These are phyloP conservation scores for Tetrahymena borealis DNA, from an alignment of 73 alveolate species.

Conservation along the genomic window DNA sequence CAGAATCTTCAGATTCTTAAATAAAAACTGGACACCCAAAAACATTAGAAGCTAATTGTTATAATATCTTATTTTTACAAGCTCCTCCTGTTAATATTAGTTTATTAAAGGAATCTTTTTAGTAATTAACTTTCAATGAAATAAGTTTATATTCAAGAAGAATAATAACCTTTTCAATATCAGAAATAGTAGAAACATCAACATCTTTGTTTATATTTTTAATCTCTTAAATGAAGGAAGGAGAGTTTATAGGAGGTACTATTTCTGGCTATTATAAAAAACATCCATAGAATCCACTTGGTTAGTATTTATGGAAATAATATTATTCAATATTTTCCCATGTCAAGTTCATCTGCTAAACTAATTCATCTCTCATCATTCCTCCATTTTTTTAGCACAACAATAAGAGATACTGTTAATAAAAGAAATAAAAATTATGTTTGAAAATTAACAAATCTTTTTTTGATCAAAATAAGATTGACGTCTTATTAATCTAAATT, in stretches of 20 bases:
- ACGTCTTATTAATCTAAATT: no score
- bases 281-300: background rate
- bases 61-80: background rate
- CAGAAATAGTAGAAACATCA: background rate
- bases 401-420: background rate
- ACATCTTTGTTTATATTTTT: background rate
- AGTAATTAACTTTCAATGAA: background rate
- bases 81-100: background rate
- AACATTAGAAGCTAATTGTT: background rate
- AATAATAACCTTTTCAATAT: background rate
- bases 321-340: background rate
- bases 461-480: background rate
- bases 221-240: background rate
- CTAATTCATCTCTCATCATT: background rate
- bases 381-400: background rate
- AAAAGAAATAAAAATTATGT: no score
- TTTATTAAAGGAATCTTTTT: background rate
- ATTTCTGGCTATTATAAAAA: background rate
- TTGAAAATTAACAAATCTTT: background rate
- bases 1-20: background rate
- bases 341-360: background rate
- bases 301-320: background rate
- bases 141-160: background rate
- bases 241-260: background rate
- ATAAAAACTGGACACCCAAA: background rate